These are phyloP conservation scores for Leccinum imitatum DNA, from an alignment of 768 basidiomycete species.

Conservation along the genomic window DNA sequence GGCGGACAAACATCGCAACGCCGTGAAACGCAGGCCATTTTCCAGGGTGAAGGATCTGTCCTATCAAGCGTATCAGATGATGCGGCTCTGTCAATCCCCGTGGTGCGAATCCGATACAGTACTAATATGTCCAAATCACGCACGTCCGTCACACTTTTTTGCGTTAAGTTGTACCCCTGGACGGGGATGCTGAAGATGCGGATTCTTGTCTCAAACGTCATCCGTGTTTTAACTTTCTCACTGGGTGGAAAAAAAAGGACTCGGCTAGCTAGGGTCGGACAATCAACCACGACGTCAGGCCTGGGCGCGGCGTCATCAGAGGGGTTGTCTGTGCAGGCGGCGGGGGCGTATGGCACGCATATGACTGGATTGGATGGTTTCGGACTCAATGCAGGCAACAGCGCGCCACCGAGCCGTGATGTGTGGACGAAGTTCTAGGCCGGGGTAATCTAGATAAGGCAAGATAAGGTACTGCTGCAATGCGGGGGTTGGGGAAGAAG, in stretches of 20 bases:
- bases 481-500: slow-evolving; percentile 21
- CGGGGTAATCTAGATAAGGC: slow-evolving; percentile 30
- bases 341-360: neutral
- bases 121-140: slow-evolving; percentile 3
- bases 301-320: slow-evolving; percentile 2
- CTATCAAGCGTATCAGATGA: slow-evolving; percentile 31
- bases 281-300: slow-evolving; percentile 7
- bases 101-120: slow-evolving; percentile 14
- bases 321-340: no score
- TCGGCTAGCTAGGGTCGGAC: slow-evolving; percentile 6
- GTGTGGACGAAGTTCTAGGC: slow-evolving; percentile 15
- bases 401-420: slow-evolving; percentile 2
- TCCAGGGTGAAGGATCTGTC: slow-evolving; percentile 10
- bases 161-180: neutral
- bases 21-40: slow-evolving; percentile 24
- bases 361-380: slow-evolving; percentile 11
- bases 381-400: neutral
- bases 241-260: neutral
- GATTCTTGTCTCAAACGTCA: slow-evolving; percentile 3
- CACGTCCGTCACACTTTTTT: slow-evolving; percentile 6
- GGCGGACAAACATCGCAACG: slow-evolving; percentile 12
- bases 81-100: slow-evolving; percentile 15
- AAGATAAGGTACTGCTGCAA: slow-evolving; percentile 20
- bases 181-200: neutral
- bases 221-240: neutral